Conservation (phyloP, 2,329 filamentous ascomycete species). For the Aspergillus awamori region DNA sequence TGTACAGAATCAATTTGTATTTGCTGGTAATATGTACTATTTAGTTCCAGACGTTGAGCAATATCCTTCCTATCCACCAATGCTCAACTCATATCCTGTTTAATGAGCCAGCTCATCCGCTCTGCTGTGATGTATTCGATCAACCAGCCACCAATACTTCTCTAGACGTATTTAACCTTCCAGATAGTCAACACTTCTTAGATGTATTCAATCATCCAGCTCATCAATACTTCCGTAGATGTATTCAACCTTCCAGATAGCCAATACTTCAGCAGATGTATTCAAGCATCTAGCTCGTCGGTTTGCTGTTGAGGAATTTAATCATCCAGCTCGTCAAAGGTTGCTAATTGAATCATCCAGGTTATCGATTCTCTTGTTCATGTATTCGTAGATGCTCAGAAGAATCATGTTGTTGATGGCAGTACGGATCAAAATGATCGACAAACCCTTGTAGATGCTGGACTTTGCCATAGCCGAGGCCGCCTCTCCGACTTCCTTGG, state of each 20-base stretch:
- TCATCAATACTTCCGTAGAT: no score
- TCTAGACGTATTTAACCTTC: no score
- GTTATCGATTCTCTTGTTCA: slow-evolving; percentile 48
- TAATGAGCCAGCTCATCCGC: no score
- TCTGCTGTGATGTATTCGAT: no score
- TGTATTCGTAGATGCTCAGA: slow-evolving; percentile 50
- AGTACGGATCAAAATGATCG: slow-evolving; percentile 51
- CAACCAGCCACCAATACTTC: no score
- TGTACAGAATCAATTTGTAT: background rate
- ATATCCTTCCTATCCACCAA: background rate
- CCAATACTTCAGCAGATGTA: no score
- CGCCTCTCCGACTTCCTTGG: slow-evolving; percentile 46
- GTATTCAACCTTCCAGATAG: no score
- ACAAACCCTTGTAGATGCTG: slow-evolving; percentile 53
- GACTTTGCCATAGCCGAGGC: slow-evolving; percentile 44
- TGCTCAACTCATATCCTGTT: background rate
- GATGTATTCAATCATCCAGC: no score
- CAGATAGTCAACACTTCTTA: no score
- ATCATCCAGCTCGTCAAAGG: no score
- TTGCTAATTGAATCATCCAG: slow-evolving; percentile 28
- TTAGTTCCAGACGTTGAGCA: background rate
- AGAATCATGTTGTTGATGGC: slow-evolving; percentile 54
- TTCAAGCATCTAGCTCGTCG: no score
- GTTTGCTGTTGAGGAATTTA: no score
- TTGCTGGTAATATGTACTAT: background rate